Percentiles rank a stretch among this genome's conserved stretches.
These are phyloP conservation scores for Pachyrhizus erosus DNA, from an alignment of 306 rosid species.

Conservation along the genomic window DNA sequence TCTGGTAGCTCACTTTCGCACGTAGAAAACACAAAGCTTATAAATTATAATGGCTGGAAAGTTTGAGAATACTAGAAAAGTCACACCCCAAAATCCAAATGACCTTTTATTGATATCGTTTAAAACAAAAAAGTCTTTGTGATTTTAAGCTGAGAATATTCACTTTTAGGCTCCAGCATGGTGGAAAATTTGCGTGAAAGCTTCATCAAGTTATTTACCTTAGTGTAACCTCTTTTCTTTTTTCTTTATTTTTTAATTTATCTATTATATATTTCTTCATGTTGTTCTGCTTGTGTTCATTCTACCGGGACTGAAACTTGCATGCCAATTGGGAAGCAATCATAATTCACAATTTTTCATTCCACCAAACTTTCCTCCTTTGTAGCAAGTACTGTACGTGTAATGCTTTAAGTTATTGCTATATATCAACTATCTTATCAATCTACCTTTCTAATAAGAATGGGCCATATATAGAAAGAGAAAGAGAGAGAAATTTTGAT, in stretches of 20 bases:
- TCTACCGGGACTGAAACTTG: background rate
- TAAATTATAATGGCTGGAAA: constrained; percentile 45
- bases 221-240: background rate
- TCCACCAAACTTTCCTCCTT: constrained; percentile 4
- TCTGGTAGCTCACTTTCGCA: background rate
- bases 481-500: background rate
- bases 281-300: background rate
- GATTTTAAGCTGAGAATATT: constrained; percentile 43
- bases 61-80: constrained; percentile 38
- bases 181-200: constrained; percentile 15
- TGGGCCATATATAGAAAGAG: constrained; percentile 36
- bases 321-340: constrained; percentile 36
- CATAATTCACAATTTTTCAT: background rate
- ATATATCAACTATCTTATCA: constrained; percentile 42
- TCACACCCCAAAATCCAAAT: constrained; percentile 2
- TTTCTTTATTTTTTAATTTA: background rate
- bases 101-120: background rate
- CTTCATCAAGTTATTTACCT: background rate
- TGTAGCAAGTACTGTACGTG: constrained; percentile 21
- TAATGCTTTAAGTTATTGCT: constrained; percentile 38
- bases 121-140: background rate
- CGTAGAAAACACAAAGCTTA: constrained; percentile 16
- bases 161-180: constrained; percentile 30
- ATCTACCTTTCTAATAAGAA: constrained; percentile 33
- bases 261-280: background rate